These are phyloP conservation scores for Torulaspora globosa DNA, from an alignment of 1,139 yeast genomes.

Conservation along the genomic window DNA sequence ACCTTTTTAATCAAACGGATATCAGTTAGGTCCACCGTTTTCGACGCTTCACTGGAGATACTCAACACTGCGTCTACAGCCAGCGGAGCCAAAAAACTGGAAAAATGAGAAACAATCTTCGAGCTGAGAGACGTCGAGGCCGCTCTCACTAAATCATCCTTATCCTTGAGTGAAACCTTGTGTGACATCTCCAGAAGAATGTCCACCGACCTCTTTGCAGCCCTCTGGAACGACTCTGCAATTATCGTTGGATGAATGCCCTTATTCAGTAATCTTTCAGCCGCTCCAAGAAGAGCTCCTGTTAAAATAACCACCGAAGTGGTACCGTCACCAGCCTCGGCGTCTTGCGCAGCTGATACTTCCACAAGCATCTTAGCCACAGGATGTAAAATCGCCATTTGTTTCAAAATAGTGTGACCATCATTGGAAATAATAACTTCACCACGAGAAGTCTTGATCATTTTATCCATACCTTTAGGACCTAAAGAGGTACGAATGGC, in stretches of 20 bases:
- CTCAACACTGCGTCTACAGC: conserved; percentile 90
- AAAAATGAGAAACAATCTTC: conserved; percentile 91
- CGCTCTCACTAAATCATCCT: conserved; percentile 81
- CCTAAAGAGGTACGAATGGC: conserved; percentile 97
- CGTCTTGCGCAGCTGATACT: conserved; percentile 94
- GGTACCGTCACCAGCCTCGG: conserved; percentile 99
- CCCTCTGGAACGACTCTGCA: conserved; percentile 92
- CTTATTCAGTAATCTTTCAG: conserved; percentile 79
- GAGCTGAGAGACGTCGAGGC: conserved; percentile 92
- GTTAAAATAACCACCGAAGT: conserved; percentile 94
- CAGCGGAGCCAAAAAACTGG: conserved; percentile 80
- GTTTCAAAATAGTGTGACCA: conserved; percentile 94
- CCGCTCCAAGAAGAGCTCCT: conserved; percentile 91
- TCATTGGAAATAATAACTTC: conserved; percentile 94
- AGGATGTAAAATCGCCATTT: conserved; percentile 97
- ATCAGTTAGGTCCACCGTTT: conserved; percentile 80
- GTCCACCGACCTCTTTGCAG: conserved; percentile 84
- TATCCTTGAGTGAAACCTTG: conserved; percentile 67
- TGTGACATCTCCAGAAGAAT: conserved; percentile 80
- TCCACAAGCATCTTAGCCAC: conserved; percentile 98
- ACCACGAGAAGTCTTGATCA: conserved; percentile 91
- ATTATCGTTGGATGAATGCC: conserved; percentile 96
- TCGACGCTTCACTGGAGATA: conserved; percentile 57
- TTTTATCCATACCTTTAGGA: conserved; percentile 99
- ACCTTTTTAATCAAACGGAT: conserved; percentile 87